These are phyloP conservation scores for Tetraselmis chui DNA, from an alignment of 139 green algal genomes.

Conservation along the genomic window DNA sequence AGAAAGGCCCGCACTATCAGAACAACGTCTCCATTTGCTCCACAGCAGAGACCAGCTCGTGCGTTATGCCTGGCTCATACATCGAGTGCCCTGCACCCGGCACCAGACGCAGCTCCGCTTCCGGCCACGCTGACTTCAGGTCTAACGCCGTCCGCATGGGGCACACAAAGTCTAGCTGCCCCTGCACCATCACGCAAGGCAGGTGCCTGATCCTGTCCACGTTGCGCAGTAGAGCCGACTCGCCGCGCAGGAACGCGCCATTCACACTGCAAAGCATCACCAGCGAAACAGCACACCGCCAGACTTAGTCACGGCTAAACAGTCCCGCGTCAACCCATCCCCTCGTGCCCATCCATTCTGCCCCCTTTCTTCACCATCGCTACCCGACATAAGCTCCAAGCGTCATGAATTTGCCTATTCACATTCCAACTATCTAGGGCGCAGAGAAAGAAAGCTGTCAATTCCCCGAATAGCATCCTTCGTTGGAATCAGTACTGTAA, in stretches of 20 bases:
- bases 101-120: slow-evolving; percentile 46
- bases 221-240: slow-evolving; percentile 1
- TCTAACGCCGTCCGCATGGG: slow-evolving; percentile 40
- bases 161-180: slow-evolving; percentile 52
- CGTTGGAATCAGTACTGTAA: no score
- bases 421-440: no score
- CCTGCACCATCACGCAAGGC: slow-evolving; percentile 52
- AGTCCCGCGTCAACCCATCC: no score
- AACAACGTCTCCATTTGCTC: slow-evolving; percentile 23
- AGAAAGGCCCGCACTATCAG: no score
- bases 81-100: slow-evolving; percentile 41
- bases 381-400: no score
- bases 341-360: no score
- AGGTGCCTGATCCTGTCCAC: slow-evolving; percentile 28
- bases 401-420: no score
- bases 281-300: no score
- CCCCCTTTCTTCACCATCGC: no score
- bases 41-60: slow-evolving; percentile 44
- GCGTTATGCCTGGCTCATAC: slow-evolving; percentile 47
- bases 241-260: slow-evolving; percentile 31
- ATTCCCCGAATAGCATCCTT: no score
- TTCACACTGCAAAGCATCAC: slow-evolving; percentile 33
- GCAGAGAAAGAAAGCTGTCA: no score
- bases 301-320: no score
- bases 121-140: slow-evolving; percentile 38